Base-by-base conservation (phyloP, 75 land plant species). In the Ceratopteris richardii region DNA sequence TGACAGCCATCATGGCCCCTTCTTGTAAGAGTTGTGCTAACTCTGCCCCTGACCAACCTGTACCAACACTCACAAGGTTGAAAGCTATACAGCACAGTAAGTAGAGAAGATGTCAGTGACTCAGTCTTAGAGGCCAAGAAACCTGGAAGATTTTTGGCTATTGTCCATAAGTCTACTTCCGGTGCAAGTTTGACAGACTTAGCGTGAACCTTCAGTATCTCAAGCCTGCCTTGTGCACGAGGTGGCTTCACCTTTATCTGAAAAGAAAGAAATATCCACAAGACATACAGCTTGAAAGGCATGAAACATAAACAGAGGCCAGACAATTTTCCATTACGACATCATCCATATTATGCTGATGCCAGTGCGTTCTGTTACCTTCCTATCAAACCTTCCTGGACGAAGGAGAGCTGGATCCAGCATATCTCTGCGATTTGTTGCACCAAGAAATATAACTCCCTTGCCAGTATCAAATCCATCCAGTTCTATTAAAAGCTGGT, bases 391-490 rank as follows among this genome's bases (percentile, higher is more conserved):
- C 27, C 95, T 84, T 53, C 98, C 98, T n/a, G 98, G 98, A 27
- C 98, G 82, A 51, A 93, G 77, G 61, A 93, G 77, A 26, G 98
- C 98, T 37, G 95, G 89, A 68, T 93, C 98, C 58, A 93, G 68
- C 71, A 93, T 77, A 77, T 93, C 98, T 79, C 63, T 84, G n/a
- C 95, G 79, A 69, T 93, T 93, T 44, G 98, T 93, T 21, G 98
- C 98, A 67, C 82, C 98, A 50, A 93, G 66, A 46, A 93, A 93
- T 48, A 93, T 90, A 57, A 93, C 98, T 53, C 98, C 98, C 62
- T 85, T 85, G 14, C 98, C 95, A 20, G 98, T 93, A 75, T 93
- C 98, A 78, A 93, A 93, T 1, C 98, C 98, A 83, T 93, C 98
- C 31, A 93, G 82, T 62, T 93, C 95, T 59, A 85, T 85, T 33